Base-by-base conservation (phyloP, 2,329 filamentous ascomycete genomes). In the Aspergillus ustus region DNA sequence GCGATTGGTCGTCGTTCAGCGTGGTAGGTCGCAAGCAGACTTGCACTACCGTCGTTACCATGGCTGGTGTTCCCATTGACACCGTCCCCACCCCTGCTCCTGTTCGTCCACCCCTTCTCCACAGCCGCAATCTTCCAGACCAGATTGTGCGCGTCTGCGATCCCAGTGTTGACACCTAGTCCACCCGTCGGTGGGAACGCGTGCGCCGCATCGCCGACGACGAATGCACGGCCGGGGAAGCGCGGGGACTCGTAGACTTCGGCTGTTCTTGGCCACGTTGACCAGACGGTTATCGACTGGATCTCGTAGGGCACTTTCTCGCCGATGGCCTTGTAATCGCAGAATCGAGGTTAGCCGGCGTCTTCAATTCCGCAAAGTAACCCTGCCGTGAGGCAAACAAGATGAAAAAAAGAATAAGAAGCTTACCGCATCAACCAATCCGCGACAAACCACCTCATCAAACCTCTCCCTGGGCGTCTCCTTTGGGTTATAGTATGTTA, bases 181-280 rank as follows among this genome's bases (percentile, higher is more conserved):
- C 84, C 86, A 67, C 86, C 84, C 19, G 82, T 75, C 0, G 85
- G 85, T 0, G 85, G 85, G 67, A 87, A 85, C 1, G 85, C 79
- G 67, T 88, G 85, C 1, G 83, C 83, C 0, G 85, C 83, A 63
- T 88, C 85, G 9, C 85, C 85, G 7, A 57, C 9, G 3, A 50
- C 25, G 29, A 57, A 57, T 9, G 52, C 52, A 7, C 7, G 37
- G 11, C 11, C 13, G 2, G 52, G 40, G 17, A 45, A 44, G 4
- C 17, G 20, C 5, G 28, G 28, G 5, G 52, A 55, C 8, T 29
- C 19, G 8, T 55, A 55, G 7, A 46, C n/a, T 11, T 55, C 43
- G 2, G 52, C 52, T 13, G 43, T 55, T 0, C 43, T 4, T 0
- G 52, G 52, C 25, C 43, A 44, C 1, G 52, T 55, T 4, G 52